Conservation (phyloP, 805 yeast species). For the Candida broadrunensis region DNA sequence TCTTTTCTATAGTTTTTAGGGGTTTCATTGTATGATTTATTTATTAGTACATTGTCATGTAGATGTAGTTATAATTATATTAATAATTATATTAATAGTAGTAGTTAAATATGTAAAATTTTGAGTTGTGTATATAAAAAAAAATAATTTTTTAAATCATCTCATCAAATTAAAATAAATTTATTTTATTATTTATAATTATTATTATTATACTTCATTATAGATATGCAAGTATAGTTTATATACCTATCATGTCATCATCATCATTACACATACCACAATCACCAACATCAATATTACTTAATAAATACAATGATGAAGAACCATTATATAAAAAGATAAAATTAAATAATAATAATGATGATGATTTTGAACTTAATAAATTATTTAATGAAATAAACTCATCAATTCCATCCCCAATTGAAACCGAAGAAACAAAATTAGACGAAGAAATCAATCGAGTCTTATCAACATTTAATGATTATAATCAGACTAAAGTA, state of each 20-base stretch:
- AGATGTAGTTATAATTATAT: too few species aligned
- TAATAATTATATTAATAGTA: too few species aligned
- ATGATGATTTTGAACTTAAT: background rate
- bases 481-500: too few species aligned
- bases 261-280: background rate
- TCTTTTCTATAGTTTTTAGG: too few species aligned
- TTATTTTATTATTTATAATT: too few species aligned
- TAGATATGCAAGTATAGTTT: background rate
- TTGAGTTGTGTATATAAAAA: too few species aligned
- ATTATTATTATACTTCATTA: background rate
- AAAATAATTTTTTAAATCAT: too few species aligned
- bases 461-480: constrained; percentile 12
- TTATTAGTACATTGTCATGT: too few species aligned
- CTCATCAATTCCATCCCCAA: background rate
- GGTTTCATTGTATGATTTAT: too few species aligned
- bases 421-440: background rate
- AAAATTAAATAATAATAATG: background rate
- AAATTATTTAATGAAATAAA: background rate
- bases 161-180: too few species aligned
- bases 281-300: background rate
- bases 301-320: background rate
- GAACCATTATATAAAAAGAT: background rate
- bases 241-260: background rate
- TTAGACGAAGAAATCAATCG: constrained; percentile 12
- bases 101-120: too few species aligned